phyloP scores from a whole-genome alignment of 257 asterid species.

The Osmanthus fragrans region DNA sequence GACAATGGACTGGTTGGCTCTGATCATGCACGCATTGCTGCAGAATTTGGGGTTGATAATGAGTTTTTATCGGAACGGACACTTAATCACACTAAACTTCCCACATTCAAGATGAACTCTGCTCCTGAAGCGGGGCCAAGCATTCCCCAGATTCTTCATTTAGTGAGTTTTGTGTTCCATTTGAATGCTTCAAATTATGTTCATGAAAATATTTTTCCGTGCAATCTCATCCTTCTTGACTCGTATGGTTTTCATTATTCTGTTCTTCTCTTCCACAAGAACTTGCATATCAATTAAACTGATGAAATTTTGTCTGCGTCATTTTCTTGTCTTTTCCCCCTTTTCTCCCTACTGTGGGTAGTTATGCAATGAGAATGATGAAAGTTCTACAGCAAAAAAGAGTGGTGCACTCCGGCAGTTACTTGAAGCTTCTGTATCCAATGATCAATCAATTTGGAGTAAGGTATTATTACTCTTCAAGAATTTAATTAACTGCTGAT shows the following conservation, averaged over 20 bases:
- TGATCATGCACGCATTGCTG: conserved; percentile 45
- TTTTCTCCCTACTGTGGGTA: conserved; percentile 29
- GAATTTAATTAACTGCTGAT: not conserved
- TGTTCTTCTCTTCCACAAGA: conserved; percentile 2
- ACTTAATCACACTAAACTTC: conserved; percentile 48
- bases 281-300: not conserved
- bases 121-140: conserved; percentile 70
- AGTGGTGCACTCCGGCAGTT: conserved; percentile 79
- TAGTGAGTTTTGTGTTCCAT: conserved; percentile 51
- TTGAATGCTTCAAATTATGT: conserved; percentile 9
- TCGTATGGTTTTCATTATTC: not conserved
- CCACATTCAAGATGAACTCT: conserved; percentile 51
- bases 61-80: conserved; percentile 54
- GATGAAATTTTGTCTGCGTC: not conserved
- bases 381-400: conserved; percentile 57
- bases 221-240: not conserved
- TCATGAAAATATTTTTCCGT: conserved; percentile 1
- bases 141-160: conserved; percentile 93
- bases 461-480: conserved; percentile 50
- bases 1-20: conserved; percentile 59
- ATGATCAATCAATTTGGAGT: conserved; percentile 77
- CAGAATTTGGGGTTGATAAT: conserved; percentile 43
- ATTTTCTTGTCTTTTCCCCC: conserved; percentile 6
- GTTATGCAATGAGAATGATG: conserved; percentile 82
- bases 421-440: conserved; percentile 70